phyloP scores from a whole-genome alignment of 805 yeast species.

The Tetrapisispora iriomotensis region DNA sequence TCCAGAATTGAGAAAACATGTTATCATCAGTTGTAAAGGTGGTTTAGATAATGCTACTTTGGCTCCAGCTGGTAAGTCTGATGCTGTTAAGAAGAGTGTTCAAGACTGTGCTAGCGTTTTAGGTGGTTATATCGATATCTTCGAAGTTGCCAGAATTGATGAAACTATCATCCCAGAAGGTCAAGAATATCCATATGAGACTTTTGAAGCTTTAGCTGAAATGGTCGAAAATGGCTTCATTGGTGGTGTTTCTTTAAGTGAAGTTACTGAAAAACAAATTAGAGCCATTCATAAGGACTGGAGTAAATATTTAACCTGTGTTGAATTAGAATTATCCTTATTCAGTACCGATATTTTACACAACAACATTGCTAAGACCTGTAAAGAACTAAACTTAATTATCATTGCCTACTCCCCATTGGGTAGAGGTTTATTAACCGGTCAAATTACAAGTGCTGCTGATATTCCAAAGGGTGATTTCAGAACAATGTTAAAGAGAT shows the following conservation, averaged over 20 bases:
- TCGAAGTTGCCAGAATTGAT: conserved; percentile 68
- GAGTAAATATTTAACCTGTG: conserved; percentile 46
- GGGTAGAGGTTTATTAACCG: conserved; percentile 70
- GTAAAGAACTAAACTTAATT: conserved; percentile 51
- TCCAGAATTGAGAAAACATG: conserved; percentile 48
- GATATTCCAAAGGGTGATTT: conserved; percentile 51
- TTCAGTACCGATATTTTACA: conserved; percentile 50
- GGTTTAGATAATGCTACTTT: conserved; percentile 33
- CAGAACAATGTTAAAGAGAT: conserved; percentile 44
- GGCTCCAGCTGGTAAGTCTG: conserved; percentile 42
- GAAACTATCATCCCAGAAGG: conserved; percentile 18
- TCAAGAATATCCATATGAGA: conserved; percentile 37
- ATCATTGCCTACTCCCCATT: conserved; percentile 77
- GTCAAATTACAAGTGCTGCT: conserved; percentile 36
- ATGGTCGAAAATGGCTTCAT: conserved; percentile 54
- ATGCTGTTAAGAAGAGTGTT: conserved; percentile 39
- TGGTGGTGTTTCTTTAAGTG: conserved; percentile 66
- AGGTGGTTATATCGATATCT: conserved; percentile 48
- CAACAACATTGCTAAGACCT: conserved; percentile 55
- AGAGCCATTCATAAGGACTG: conserved; percentile 44
- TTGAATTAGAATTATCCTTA: conserved; percentile 73
- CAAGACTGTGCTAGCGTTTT: conserved; percentile 33
- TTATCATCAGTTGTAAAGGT: conserved; percentile 62
- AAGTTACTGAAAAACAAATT: conserved; percentile 55
- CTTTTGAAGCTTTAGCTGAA: conserved; percentile 46